A percentile compares a stretch with the other conserved stretches of the same genome.
Evolutionary conservation across 805 yeast species (phyloP).

Genomic region (Ogataea paraovalis): DNA sequence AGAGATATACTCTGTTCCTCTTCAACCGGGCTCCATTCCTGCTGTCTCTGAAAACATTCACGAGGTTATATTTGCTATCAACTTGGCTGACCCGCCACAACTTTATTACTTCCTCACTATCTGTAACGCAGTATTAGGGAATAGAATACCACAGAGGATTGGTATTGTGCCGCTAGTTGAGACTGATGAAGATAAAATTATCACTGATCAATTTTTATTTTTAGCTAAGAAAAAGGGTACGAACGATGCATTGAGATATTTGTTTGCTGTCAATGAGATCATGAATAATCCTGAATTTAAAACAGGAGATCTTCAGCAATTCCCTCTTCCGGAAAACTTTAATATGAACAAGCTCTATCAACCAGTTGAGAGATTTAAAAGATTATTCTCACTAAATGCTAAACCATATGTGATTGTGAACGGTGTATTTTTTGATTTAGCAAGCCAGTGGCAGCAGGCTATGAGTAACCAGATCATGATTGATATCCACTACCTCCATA

Average conservation of each 20-base stretch:
- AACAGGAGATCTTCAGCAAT: slow-evolving; percentile 1
- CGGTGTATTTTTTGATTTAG: slow-evolving; percentile 60
- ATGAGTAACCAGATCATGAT: slow-evolving; percentile 48
- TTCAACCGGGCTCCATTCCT: slow-evolving; percentile 60
- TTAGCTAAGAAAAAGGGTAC: slow-evolving; percentile 17
- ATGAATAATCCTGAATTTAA: slow-evolving; percentile 3
- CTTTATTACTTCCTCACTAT: slow-evolving; percentile 47
- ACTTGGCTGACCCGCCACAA: slow-evolving; percentile 51
- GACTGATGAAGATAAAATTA: slow-evolving; percentile 17
- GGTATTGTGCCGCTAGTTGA: slow-evolving; percentile 70
- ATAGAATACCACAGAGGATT: slow-evolving; percentile 70
- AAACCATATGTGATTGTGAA: slow-evolving; percentile 60
- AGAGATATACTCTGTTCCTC: slow-evolving; percentile 41
- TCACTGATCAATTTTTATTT: slow-evolving; percentile 25
- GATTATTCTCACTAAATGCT: slow-evolving; percentile 36
- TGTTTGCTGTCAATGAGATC: slow-evolving; percentile 18
- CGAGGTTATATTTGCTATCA: slow-evolving; percentile 65
- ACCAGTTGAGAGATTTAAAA: slow-evolving; percentile 24
- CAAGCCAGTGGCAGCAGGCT: slow-evolving; percentile 49
- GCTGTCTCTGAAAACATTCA: slow-evolving; percentile 69
- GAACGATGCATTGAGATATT: slow-evolving; percentile 20
- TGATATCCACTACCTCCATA: slow-evolving; percentile 44
- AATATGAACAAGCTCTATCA: slow-evolving; percentile 15
- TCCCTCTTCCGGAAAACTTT: slow-evolving; percentile 6
- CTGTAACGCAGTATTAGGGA: slow-evolving; percentile 45